Evolutionary conservation across 2,329 filamentous ascomycete genomes (phyloP).

Genomic region (Endocalyx cinctus): DNA sequence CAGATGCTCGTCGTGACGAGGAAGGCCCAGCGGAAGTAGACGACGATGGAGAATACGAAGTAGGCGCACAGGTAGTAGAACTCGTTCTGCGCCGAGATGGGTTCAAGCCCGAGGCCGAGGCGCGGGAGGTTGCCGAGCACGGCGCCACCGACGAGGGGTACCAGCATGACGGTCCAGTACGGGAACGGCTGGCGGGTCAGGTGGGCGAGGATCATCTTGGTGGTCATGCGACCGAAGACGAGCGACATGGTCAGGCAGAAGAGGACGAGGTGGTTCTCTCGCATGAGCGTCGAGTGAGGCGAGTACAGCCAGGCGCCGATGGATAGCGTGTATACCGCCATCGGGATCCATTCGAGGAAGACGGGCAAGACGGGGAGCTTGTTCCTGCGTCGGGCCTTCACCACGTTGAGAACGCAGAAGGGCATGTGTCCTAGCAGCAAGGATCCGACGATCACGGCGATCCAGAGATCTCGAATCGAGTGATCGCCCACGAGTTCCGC

Average conservation of each 20-base stretch:
- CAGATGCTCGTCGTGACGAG: conserved; percentile 90
- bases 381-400: conserved; percentile 66
- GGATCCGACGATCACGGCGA: conserved; percentile 61
- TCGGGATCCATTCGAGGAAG: conserved; percentile 91
- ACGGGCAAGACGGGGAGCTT: conserved; percentile 74
- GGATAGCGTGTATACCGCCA: conserved; percentile 72
- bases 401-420: conserved; percentile 84
- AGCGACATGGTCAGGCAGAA: conserved; percentile 95
- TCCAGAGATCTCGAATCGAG: conserved; percentile 85
- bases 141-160: conserved; percentile 80
- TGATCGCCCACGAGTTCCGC: conserved; percentile 61
- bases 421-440: conserved; percentile 75
- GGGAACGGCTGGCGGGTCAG: conserved; percentile 91
- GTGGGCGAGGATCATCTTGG: conserved; percentile 97
- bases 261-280: conserved; percentile 81
- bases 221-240: conserved; percentile 96
- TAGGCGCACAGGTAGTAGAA: conserved; percentile 79
- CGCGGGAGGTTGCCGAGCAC: conserved; percentile 76
- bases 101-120: conserved; percentile 68
- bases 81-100: conserved; percentile 63
- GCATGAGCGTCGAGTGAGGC: conserved; percentile 75
- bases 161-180: conserved; percentile 90
- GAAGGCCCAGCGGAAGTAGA: conserved; percentile 90
- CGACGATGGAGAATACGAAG: conserved; percentile 75
- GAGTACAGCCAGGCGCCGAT: conserved; percentile 85